phyloP scores from a whole-genome alignment of 768 basidiomycete species.

The Cyclocybe cylindracea region DNA sequence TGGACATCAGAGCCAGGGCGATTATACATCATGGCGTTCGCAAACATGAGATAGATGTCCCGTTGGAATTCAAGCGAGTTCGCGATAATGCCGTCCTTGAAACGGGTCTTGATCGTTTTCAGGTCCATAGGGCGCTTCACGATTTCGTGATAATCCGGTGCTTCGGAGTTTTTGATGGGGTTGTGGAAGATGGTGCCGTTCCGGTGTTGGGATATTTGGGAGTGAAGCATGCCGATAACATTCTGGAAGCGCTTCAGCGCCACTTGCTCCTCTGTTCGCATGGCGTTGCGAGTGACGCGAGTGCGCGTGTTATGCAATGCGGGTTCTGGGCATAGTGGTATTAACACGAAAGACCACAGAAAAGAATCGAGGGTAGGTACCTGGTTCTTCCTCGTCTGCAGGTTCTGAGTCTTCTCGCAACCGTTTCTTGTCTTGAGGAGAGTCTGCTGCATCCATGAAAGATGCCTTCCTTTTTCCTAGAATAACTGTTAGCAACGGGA shows the following conservation, averaged over 20 bases:
- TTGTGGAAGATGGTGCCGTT: constrained; percentile 90
- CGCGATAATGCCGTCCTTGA: constrained; percentile 80
- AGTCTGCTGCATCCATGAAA: constrained; percentile 46
- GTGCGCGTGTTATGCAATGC: constrained; percentile 29
- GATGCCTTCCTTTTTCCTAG: constrained; percentile 70
- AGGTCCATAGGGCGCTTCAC: constrained; percentile 96
- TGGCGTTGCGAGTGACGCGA: constrained; percentile 34
- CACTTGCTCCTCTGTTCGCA: constrained; percentile 48
- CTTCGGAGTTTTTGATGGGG: constrained; percentile 86
- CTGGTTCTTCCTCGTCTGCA: constrained; percentile 63
- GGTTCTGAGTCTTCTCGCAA: constrained; percentile 69
- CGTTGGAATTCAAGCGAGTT: constrained; percentile 87
- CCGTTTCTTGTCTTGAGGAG: constrained; percentile 56
- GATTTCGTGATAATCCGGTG: constrained; percentile 89
- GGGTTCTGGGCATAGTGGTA: constrained; percentile 21
- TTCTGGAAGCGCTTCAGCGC: constrained; percentile 77
- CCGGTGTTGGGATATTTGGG: constrained; percentile 80
- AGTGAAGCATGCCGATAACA: constrained; percentile 79
- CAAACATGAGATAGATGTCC: constrained; percentile 92
- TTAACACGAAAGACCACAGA: constrained; percentile 3
- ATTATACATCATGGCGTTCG: constrained; percentile 98
- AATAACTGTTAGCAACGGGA: not conserved
- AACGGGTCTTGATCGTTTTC: constrained; percentile 85
- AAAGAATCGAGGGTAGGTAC: constrained; percentile 23
- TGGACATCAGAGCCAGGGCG: constrained; percentile 83